Evolutionary conservation across 495 filamentous ascomycete genomes (phyloP).

Genomic region (Schizothecium vesticola): DNA sequence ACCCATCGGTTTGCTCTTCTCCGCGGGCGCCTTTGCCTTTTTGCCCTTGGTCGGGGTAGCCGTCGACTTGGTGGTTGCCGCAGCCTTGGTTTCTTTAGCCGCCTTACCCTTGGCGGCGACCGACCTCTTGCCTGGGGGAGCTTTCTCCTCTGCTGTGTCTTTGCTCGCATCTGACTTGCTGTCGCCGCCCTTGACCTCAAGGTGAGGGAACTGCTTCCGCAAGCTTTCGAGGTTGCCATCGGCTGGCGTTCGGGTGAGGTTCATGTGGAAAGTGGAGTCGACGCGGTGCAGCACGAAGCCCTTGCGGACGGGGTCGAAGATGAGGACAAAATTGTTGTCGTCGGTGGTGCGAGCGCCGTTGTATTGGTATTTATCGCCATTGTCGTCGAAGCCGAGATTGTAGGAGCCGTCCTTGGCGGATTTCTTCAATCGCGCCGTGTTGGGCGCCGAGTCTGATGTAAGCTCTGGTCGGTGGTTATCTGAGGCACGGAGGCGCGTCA

Average conservation of each 20-base stretch:
- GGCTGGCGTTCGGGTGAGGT: constrained; percentile 42
- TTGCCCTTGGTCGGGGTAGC: constrained; percentile 8
- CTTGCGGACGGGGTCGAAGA: constrained; percentile 49
- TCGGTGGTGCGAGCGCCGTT: constrained; percentile 43
- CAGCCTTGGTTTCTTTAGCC: not conserved
- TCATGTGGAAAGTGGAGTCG: constrained; percentile 57
- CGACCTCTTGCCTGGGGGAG: constrained; percentile 20
- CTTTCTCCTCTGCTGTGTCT: not conserved
- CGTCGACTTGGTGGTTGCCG: constrained; percentile 5
- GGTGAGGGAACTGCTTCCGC: constrained; percentile 38
- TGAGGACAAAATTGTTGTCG: constrained; percentile 49
- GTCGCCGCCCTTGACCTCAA: constrained; percentile 27
- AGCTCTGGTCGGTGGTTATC: constrained; percentile 51
- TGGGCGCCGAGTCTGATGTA: constrained; percentile 38
- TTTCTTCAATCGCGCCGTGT: constrained; percentile 43
- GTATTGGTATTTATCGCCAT: constrained; percentile 46
- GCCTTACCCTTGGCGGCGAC: constrained; percentile 22
- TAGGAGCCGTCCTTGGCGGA: constrained; percentile 37
- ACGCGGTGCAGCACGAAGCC: constrained; percentile 52
- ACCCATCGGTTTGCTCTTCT: constrained; percentile 16
- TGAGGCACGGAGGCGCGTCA: constrained; percentile 16
- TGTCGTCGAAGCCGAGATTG: constrained; percentile 43
- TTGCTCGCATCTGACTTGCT: constrained; percentile 4
- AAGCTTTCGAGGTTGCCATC: constrained; percentile 35
- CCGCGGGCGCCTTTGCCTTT: constrained; percentile 6